These are phyloP conservation scores for Globisporangium rhizosaccharum DNA, from an alignment of 352 stramenopile genomes.

Conservation along the genomic window DNA sequence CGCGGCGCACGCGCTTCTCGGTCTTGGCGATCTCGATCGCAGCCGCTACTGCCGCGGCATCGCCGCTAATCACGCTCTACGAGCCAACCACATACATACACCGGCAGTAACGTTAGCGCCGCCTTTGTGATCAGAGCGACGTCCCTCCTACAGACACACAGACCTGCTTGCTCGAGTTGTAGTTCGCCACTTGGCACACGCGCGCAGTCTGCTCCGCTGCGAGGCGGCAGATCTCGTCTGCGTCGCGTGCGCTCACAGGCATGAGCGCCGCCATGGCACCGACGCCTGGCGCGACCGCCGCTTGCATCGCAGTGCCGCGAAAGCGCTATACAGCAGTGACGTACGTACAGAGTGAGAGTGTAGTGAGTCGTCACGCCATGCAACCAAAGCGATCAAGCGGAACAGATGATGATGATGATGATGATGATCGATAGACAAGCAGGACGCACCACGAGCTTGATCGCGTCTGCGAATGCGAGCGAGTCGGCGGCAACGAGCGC, in stretches of 20 bases:
- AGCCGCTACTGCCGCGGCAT: conserved; percentile 34
- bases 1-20: conserved; percentile 64
- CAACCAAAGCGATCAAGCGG: no score
- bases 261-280: conserved; percentile 80
- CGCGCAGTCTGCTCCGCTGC: conserved; percentile 26
- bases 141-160: neutral
- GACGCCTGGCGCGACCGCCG: conserved; percentile 38
- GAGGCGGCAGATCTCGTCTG: conserved; percentile 48
- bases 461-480: conserved; percentile 61
- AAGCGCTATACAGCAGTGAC: conserved; percentile 28
- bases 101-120: no score
- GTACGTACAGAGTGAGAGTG: neutral
- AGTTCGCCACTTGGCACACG: conserved; percentile 82
- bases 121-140: neutral
- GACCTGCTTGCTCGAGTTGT: conserved; percentile 86
- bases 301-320: conserved; percentile 66
- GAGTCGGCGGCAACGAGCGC: conserved; percentile 66
- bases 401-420: no score
- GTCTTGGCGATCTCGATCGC: conserved; percentile 58
- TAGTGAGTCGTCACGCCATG: neutral
- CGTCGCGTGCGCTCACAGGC: conserved; percentile 41
- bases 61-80: conserved; percentile 69
- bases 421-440: neutral
- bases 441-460: conserved; percentile 50
- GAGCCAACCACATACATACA: neutral